Conservation (phyloP, 2,329 filamentous ascomycete species). For the Alternaria burnsii region DNA sequence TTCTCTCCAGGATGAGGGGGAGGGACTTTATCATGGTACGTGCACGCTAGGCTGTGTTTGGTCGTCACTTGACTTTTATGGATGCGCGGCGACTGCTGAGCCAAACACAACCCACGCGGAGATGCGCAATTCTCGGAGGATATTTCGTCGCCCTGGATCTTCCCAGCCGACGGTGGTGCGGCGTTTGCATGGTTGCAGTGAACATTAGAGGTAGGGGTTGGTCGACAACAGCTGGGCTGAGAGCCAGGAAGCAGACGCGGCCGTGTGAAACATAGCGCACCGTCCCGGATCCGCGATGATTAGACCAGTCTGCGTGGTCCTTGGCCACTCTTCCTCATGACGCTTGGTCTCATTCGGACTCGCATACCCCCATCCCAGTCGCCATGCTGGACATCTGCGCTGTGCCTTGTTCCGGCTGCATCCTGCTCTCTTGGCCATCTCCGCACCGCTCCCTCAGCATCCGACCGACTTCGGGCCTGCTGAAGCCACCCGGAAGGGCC, state of each 20-base stretch:
- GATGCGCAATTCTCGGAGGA: slow-evolving; percentile 9
- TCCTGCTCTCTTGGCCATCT: slow-evolving; percentile 28
- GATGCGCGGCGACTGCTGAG: not conserved
- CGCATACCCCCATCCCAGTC: slow-evolving; percentile 31
- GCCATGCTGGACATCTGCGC: slow-evolving; percentile 34
- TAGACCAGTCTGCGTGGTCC: slow-evolving; percentile 22
- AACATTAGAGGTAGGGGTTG: not conserved
- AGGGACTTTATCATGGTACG: slow-evolving; percentile 8
- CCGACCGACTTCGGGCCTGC: slow-evolving; percentile 29
- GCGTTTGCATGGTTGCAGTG: slow-evolving; percentile 17
- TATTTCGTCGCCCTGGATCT: not conserved
- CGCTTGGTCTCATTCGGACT: slow-evolving; percentile 27
- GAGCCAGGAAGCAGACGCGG: slow-evolving; percentile 27
- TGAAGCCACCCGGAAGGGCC: slow-evolving; percentile 20
- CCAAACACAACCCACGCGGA: not conserved
- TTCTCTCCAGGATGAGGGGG: slow-evolving; percentile 23
- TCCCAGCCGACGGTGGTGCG: slow-evolving; percentile 13
- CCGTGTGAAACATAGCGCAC: slow-evolving; percentile 47
- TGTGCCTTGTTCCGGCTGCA: slow-evolving; percentile 28
- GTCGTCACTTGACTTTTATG: slow-evolving; percentile 14
- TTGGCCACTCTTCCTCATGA: slow-evolving; percentile 20
- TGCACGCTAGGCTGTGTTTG: slow-evolving; percentile 23
- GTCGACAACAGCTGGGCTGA: slow-evolving; percentile 8
- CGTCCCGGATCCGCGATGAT: slow-evolving; percentile 45
- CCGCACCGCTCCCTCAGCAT: slow-evolving; percentile 28